Evolutionary conservation across 176 grass and related monocot species (phyloP).

Genomic region (Zoysia japonica): DNA sequence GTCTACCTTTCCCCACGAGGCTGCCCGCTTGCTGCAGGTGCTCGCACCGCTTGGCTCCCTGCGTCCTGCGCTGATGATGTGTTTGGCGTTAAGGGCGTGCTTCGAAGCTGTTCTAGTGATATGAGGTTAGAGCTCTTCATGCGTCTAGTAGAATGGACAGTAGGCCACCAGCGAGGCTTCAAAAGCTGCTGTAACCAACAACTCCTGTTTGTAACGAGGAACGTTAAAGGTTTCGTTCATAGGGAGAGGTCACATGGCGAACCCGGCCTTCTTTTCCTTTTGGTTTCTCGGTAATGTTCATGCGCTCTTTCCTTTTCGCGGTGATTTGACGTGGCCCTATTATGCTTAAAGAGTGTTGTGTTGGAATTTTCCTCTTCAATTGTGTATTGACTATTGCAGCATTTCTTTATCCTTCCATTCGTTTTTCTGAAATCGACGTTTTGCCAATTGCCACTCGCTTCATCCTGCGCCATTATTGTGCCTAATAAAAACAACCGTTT

Average conservation of each 20-base stretch:
- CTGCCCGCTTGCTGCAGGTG: no score
- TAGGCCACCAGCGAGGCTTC: neutral
- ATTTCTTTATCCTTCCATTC: neutral
- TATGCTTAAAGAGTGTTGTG: conserved; percentile 22
- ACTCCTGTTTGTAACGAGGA: conserved; percentile 8
- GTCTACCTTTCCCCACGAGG: neutral
- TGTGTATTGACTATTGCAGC: neutral
- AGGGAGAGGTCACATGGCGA: conserved; percentile 35
- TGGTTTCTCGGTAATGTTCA: conserved; percentile 25
- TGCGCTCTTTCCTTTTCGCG: conserved; percentile 15
- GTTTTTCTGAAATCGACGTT: conserved; percentile 28
- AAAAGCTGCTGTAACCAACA: conserved; percentile 30
- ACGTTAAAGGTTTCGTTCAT: conserved; percentile 12
- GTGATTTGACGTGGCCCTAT: conserved; percentile 39
- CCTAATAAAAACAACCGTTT: conserved; percentile 6
- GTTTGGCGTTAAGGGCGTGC: no score
- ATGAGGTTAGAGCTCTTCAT: neutral
- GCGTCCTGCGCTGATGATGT: no score
- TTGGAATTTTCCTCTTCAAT: neutral
- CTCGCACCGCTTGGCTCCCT: no score
- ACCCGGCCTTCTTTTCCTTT: neutral
- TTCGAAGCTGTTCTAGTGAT: no score
- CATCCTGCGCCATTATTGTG: conserved; percentile 16
- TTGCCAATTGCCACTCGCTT: conserved; percentile 5
- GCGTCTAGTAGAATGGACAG: neutral